Conservation (phyloP, 2,329 filamentous ascomycete species). For the Madurella mycetomatis region DNA sequence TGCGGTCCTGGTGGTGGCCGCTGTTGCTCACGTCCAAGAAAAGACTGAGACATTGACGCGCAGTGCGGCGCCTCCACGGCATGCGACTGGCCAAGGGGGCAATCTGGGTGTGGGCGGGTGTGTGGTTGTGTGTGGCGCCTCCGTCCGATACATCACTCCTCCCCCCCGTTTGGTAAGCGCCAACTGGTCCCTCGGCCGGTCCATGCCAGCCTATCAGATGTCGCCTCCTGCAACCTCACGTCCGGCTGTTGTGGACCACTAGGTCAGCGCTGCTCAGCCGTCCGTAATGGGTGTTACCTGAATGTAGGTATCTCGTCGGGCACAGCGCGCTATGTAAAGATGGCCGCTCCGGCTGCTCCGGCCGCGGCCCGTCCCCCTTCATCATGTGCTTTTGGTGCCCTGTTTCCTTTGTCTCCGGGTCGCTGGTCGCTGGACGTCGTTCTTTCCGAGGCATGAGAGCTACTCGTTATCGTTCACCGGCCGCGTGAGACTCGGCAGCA, state of each 20-base stretch:
- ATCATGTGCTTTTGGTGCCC: slow-evolving; percentile 12
- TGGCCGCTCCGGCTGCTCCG: slow-evolving; percentile 13
- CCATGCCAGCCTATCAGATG: slow-evolving; percentile 42
- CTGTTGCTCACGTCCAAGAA: slow-evolving; percentile 34
- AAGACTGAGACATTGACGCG: slow-evolving; percentile 45
- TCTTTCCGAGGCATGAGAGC: slow-evolving; percentile 23
- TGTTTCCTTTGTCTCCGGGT: slow-evolving; percentile 18
- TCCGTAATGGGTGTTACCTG: slow-evolving; percentile 4
- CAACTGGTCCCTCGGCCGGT: slow-evolving; percentile 40
- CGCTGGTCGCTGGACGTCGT: slow-evolving; percentile 27
- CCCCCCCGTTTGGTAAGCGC: slow-evolving; percentile 44
- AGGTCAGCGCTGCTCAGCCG: slow-evolving; percentile 20
- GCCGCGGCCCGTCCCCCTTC: slow-evolving; percentile 8
- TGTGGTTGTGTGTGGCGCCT: slow-evolving; percentile 42
- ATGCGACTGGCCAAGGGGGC: slow-evolving; percentile 38
- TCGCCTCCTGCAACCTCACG: slow-evolving; percentile 26
- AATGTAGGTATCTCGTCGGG: slow-evolving; percentile 3
- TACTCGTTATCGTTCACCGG: slow-evolving; percentile 11
- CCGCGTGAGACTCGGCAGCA: slow-evolving; percentile 32
- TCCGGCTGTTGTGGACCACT: slow-evolving; percentile 19
- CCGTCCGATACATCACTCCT: slow-evolving; percentile 38
- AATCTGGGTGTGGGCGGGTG: slow-evolving; percentile 31
- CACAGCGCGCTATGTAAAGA: slow-evolving; percentile 18
- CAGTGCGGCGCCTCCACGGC: slow-evolving; percentile 39
- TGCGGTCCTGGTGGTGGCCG: slow-evolving; percentile 29